phyloP scores from a whole-genome alignment of 768 basidiomycete genomes.

The Ramaria rubella region DNA sequence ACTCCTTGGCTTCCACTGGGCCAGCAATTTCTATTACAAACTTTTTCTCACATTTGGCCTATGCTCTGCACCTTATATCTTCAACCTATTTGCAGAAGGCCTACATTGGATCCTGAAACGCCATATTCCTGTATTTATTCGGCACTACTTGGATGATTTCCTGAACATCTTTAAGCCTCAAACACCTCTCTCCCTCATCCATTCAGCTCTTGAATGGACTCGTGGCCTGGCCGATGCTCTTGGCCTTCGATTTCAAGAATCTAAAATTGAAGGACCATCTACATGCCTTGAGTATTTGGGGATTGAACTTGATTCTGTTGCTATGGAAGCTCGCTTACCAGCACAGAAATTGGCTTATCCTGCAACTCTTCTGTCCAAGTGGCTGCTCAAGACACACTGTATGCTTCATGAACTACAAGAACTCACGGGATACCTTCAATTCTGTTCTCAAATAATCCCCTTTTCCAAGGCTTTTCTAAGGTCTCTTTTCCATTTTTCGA shows the following conservation, averaged over 20 bases:
- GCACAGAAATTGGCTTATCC: constrained; percentile 26
- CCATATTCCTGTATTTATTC: constrained; percentile 26
- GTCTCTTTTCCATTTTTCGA: constrained; percentile 25
- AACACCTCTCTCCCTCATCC: background rate
- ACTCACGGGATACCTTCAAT: constrained; percentile 29
- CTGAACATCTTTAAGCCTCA: constrained; percentile 14
- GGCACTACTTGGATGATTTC: constrained; percentile 34
- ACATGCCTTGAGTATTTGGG: constrained; percentile 16
- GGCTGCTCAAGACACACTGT: constrained; percentile 17
- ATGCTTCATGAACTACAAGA: constrained; percentile 26
- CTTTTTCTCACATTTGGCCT: constrained; percentile 30
- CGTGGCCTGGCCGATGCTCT: constrained; percentile 22
- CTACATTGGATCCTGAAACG: constrained; percentile 34
- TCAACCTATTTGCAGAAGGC: no score
- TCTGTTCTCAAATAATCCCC: constrained; percentile 30
- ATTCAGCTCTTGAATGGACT: constrained; percentile 26
- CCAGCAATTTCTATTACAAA: constrained; percentile 21
- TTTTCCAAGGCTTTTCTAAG: constrained; percentile 23
- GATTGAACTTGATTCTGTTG: constrained; percentile 13
- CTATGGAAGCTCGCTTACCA: constrained; percentile 30
- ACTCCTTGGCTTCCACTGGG: constrained; percentile 29
- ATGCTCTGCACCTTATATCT: constrained; percentile 31
- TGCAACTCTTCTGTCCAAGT: constrained; percentile 15
- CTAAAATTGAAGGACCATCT: constrained; percentile 20
- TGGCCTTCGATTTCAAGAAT: constrained; percentile 25